Base-by-base conservation (phyloP, 1,139 yeast species). In the Candida sanyaensis region DNA sequence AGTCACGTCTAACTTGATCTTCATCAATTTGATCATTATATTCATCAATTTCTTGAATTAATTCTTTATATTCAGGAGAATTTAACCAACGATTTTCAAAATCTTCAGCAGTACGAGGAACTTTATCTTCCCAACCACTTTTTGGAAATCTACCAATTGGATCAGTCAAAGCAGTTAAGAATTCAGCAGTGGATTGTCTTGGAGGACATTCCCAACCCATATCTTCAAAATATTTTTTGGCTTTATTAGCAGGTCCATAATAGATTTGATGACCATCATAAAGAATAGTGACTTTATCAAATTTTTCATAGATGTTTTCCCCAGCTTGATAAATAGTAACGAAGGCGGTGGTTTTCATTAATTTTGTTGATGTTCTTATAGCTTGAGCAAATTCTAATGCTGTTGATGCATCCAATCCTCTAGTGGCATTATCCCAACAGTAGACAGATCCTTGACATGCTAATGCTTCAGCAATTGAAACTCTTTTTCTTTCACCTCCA, bases 401-500 rank as follows among this genome's bases (percentile, higher is more conserved):
- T 21, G 90, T 84, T 7, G 88, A 81, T 23, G 90, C 84, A 69
- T 84, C 90, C 51, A 84, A 72, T 61, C 90, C 90, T 66, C 89
- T 75, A n/a, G 90, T 84, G n/a, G 89, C 84, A 59, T 84, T 84
- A 70, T 84, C 91, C 87, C 88, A 85, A 61, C 85, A 80, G 57
- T 82, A 82, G 42, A 84, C 66, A 13, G 80, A 69, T 23, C 82
- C 86, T 45, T 79, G 69, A 63, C 81, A 75, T 17, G 84, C 81
- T 57, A 80, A 68, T 6, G 86, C 86, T 64, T 83, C 88, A 28
- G 83, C 85, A 61, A 87, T 84, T 5, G 92, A 85, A 24, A 87
- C 93, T 66, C 95, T 83, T 67, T 86, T 86, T 57, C 93, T 77
- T 68, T 87, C 93, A 69, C 95, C 95, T 58, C 95, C 95, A 41